Base-by-base conservation (phyloP, 2,329 filamentous ascomycete species). In the Didymosphaeria variabile region DNA sequence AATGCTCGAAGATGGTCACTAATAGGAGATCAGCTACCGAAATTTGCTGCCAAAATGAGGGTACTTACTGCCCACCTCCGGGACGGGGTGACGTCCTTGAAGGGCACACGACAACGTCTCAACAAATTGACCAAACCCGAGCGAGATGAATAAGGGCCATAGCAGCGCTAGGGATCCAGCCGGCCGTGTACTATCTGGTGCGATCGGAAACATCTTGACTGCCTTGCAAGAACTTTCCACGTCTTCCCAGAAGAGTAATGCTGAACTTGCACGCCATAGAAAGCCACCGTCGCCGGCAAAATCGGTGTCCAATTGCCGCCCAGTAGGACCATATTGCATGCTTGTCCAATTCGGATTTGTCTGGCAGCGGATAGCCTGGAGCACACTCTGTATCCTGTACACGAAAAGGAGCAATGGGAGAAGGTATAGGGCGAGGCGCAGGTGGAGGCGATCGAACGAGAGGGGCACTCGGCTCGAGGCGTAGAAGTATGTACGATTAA, bases 1-100 rank as follows among this genome's bases (percentile, higher is more conserved):
- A 97, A 73, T 97, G 94, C 76, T 99, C 95, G 71, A 98, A 97
- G 2, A 97, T 86, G 0, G 94, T 97, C 92, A 98, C 45, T 47
- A 19, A 17, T 47, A 12, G 5, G 13, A 12, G 5, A 15, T 36
- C 34, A 36, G 34, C 34, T 15, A 36, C 9, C 5, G 10, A 36
- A 10, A 15, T 36, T 8, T 36, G 34, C 34, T 36, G 34, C 13
- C 5, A 5, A 12, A 36, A 2, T 36, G 34, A 15, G 4, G 45
- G 15, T 9, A 47, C 45, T 3, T 47, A 47, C 45, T 97, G 19
- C 93, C 94, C 1, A 93, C 96, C 79, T 98, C 95, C 0, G 92
- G 90, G 64, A 91, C 87, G 0, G 92, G 87, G 2, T 88, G 86
- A 2, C 91, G 88, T 34, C 94, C 94, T 76, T 97, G 93, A 7